These are phyloP conservation scores for Castanea crenata DNA, from an alignment of 306 rosid species.

Conservation along the genomic window DNA sequence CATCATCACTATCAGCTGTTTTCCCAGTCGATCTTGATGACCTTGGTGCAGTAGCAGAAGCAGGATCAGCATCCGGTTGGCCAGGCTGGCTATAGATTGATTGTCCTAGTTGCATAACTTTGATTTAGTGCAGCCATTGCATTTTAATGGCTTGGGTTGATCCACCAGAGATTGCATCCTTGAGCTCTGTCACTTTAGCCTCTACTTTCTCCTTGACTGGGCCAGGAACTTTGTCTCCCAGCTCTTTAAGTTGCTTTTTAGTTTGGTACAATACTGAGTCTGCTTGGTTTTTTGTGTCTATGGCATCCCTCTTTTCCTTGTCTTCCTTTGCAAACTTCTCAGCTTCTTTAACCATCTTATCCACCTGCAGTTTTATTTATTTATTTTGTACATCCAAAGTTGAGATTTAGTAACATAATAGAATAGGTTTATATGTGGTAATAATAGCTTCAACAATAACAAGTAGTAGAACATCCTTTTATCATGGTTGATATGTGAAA, in stretches of 20 bases:
- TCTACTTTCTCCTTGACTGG: conserved; percentile 90
- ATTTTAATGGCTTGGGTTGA: conserved; percentile 68
- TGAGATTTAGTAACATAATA: no score
- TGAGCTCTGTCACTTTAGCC: conserved; percentile 75
- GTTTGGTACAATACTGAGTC: conserved; percentile 91
- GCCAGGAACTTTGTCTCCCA: conserved; percentile 85
- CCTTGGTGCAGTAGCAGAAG: conserved; percentile 60
- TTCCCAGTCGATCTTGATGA: no score
- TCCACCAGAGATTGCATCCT: conserved; percentile 72
- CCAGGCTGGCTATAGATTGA: conserved; percentile 89
- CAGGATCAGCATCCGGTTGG: conserved; percentile 29
- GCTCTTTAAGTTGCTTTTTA: conserved; percentile 88
- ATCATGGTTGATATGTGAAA: no score
- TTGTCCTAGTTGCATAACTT: conserved; percentile 90
- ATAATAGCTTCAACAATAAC: no score
- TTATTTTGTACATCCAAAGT: no score
- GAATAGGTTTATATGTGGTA: no score
- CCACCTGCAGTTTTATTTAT: conserved; percentile 23
- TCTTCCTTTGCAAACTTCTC: conserved; percentile 80
- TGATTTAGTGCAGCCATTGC: conserved; percentile 91
- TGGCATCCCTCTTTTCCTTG: conserved; percentile 90
- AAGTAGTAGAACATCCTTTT: no score
- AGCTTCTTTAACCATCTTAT: conserved; percentile 80
- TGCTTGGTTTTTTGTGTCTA: conserved; percentile 89
- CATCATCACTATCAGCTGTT: no score